A percentile compares a stretch with the other conserved stretches of the same genome.
Evolutionary conservation across 768 basidiomycete species (phyloP).

Genomic region (Tricholoma bakamatsutake): DNA sequence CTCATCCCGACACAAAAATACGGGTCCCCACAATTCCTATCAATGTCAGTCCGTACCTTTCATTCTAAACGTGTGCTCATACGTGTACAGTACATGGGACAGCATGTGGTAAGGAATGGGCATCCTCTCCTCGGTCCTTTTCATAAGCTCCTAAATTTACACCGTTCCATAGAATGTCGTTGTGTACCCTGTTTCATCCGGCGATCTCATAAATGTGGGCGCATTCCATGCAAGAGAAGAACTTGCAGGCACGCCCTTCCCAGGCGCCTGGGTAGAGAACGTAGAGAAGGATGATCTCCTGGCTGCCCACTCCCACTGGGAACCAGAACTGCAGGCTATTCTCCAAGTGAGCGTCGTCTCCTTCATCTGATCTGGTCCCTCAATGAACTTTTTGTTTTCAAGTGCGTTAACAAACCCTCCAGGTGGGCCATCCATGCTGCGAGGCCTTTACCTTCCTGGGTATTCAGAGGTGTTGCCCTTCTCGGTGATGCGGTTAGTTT

Average conservation of each 20-base stretch:
- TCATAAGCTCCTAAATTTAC: not conserved
- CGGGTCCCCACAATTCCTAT: slow-evolving; percentile 18
- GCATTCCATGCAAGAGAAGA: slow-evolving; percentile 22
- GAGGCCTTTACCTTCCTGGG: slow-evolving; percentile 30
- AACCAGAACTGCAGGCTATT: slow-evolving; percentile 37
- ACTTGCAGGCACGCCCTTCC: slow-evolving; percentile 23
- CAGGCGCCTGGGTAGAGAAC: slow-evolving; percentile 31
- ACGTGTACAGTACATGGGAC: slow-evolving; percentile 23
- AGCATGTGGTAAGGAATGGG: slow-evolving; percentile 20
- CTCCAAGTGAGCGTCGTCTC: slow-evolving; percentile 31
- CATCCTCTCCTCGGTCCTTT: not conserved
- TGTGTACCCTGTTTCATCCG: slow-evolving; percentile 28
- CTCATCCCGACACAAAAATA: slow-evolving; percentile 21
- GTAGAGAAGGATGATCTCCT: slow-evolving; percentile 32
- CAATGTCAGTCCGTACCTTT: slow-evolving; percentile 17
- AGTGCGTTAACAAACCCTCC: slow-evolving; percentile 30
- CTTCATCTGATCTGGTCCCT: too few species aligned
- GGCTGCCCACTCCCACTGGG: slow-evolving; percentile 35
- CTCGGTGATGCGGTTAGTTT: slow-evolving; percentile 38
- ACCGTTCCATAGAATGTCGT: slow-evolving; percentile 21
- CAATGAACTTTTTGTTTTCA: not conserved
- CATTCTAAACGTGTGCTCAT: not conserved
- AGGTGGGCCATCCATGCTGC: slow-evolving; percentile 37
- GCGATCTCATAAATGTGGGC: slow-evolving; percentile 26
- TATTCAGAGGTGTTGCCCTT: slow-evolving; percentile 31